Conservation (phyloP, 148 eudicot species). For the Silene uniflora region DNA sequence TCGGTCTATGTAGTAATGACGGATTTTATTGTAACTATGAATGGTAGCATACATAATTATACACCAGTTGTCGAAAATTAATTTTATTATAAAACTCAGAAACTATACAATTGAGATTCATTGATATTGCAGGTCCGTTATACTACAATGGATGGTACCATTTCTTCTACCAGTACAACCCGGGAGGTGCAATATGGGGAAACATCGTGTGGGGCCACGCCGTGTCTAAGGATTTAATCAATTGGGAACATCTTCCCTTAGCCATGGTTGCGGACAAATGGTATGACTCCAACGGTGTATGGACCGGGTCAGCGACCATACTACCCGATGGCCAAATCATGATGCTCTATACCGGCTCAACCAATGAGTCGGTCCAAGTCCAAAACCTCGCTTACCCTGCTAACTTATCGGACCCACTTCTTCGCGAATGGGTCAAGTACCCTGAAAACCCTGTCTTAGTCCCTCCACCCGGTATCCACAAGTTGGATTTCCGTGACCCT, state of each 20-base stretch:
- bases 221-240: conserved; percentile 59
- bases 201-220: conserved; percentile 88
- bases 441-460: conserved; percentile 59
- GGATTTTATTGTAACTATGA: no score
- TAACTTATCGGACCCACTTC: conserved; percentile 67
- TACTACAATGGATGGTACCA: conserved; percentile 83
- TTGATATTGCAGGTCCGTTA: conserved; percentile 50
- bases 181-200: conserved; percentile 69
- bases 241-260: conserved; percentile 63
- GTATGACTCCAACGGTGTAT: conserved; percentile 71
- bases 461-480: conserved; percentile 62
- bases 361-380: conserved; percentile 57
- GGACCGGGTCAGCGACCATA: conserved; percentile 86
- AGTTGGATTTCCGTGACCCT: conserved; percentile 68
- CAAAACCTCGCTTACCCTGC: conserved; percentile 82
- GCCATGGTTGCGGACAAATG: conserved; percentile 61
- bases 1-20: no score
- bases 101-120: no score
- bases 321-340: conserved; percentile 55
- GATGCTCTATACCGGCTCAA: conserved; percentile 77
- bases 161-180: conserved; percentile 89
- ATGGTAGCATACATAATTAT: no score
- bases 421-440: conserved; percentile 71
- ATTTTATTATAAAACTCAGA: no score
- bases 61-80: no score